Percentiles rank a stretch among this genome's conserved stretches.
phyloP scores from a whole-genome alignment of 257 asterid genomes.

The Petunia secreta region DNA sequence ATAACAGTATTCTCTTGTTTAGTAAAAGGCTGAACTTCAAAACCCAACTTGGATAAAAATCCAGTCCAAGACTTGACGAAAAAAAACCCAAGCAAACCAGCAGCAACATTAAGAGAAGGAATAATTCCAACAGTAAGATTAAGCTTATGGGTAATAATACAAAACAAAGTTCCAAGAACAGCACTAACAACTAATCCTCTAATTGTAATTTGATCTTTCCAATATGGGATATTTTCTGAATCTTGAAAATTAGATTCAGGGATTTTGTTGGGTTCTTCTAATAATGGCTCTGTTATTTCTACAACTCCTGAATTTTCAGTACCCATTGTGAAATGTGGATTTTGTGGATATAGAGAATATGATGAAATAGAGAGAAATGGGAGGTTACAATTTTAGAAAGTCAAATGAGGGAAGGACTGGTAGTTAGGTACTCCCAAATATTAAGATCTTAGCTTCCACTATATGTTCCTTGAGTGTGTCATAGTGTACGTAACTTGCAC shows the following conservation, averaged over 20 bases:
- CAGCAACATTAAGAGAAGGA: constrained; percentile 92
- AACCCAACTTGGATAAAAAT: constrained; percentile 59
- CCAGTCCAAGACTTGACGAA: constrained; percentile 84
- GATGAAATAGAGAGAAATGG: constrained; percentile 8
- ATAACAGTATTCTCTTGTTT: constrained; percentile 94
- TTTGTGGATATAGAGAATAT: not conserved
- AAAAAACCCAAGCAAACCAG: constrained; percentile 94
- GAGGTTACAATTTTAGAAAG: constrained; percentile 38
- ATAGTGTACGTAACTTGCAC: too few species aligned
- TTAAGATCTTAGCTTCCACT: too few species aligned
- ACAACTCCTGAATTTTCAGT: constrained; percentile 49
- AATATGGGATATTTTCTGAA: constrained; percentile 50
- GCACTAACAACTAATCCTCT: constrained; percentile 87
- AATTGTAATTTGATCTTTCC: constrained; percentile 94
- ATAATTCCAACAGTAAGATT: constrained; percentile 93
- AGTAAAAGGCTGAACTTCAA: constrained; percentile 63
- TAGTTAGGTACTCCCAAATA: not conserved
- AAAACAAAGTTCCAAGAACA: constrained; percentile 76
- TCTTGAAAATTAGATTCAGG: constrained; percentile 29
- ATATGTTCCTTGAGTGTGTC: too few species aligned
- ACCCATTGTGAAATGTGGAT: constrained; percentile 50
- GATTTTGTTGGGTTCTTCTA: constrained; percentile 39
- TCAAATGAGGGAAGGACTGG: not conserved
- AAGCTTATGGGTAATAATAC: constrained; percentile 92
- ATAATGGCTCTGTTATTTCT: constrained; percentile 76